phyloP scores from a whole-genome alignment of 2,329 filamentous ascomycete genomes.

The Fusarium beomiforme region DNA sequence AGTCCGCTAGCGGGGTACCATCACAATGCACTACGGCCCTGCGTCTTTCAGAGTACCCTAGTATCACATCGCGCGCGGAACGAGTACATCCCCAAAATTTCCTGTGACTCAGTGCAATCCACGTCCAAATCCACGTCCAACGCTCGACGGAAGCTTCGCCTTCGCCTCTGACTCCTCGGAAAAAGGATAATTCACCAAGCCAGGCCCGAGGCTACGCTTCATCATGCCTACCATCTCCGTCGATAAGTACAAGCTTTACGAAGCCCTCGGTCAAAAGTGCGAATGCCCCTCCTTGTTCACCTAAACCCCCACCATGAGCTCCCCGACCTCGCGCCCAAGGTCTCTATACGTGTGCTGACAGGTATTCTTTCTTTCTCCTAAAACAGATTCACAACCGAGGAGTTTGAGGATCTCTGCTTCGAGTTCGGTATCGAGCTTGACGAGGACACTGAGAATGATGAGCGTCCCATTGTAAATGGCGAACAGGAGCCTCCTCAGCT shows the following conservation, averaged over 20 bases:
- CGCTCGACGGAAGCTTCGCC: slow-evolving; percentile 33
- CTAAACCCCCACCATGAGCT: slow-evolving; percentile 31
- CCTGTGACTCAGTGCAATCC: slow-evolving; percentile 52
- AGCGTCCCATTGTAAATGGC: slow-evolving; percentile 78
- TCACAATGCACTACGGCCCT: background rate
- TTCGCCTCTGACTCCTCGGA: slow-evolving; percentile 27
- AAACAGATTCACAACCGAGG: slow-evolving; percentile 83
- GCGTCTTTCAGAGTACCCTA: slow-evolving; percentile 11
- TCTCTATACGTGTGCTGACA: slow-evolving; percentile 28
- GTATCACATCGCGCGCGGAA: slow-evolving; percentile 19
- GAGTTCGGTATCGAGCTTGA: slow-evolving; percentile 98
- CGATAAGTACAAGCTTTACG: slow-evolving; percentile 95
- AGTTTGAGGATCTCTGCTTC: slow-evolving; percentile 98
- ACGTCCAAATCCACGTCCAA: slow-evolving; percentile 33
- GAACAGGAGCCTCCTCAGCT: slow-evolving; percentile 89
- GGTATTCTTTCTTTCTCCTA: slow-evolving; percentile 6
- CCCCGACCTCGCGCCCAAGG: slow-evolving; percentile 30
- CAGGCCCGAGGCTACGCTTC: slow-evolving; percentile 44
- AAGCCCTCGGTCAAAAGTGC: slow-evolving; percentile 88
- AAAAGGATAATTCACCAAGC: slow-evolving; percentile 21
- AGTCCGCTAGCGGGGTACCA: slow-evolving; percentile 34
- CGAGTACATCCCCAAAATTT: slow-evolving; percentile 49
- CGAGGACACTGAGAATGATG: slow-evolving; percentile 86
- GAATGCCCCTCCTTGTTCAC: slow-evolving; percentile 42
- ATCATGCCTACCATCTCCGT: slow-evolving; percentile 95